Base-by-base conservation (phyloP, 306 rosid genomes). In the Begonia masoniana region DNA sequence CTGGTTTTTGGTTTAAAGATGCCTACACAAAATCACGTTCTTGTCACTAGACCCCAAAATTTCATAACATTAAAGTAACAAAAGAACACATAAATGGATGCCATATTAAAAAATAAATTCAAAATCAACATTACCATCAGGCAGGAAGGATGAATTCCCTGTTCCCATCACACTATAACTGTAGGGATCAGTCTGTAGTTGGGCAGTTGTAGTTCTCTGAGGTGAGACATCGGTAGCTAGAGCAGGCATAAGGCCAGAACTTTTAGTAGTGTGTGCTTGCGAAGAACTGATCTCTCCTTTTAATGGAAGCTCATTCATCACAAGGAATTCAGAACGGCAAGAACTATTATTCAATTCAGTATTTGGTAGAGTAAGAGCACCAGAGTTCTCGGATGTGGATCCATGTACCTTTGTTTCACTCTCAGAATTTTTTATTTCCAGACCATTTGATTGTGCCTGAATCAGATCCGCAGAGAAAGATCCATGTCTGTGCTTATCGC, bases 51-150 rank as follows among this genome's bases (percentile, higher is more conserved):
- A 43, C 57, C 47, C 39, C 57, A 67, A 23, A 24, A 54, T 47
- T 43, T 6, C 43, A 51, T 58, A 62, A 62, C 43, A 53, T 41
- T 50, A n/a, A 47, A 56, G 58, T 43, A 48, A 60, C 51, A 62
- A 41, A 52, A 31, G 2, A 52, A 24, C 36, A 6, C 8, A 19
- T n/a, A 60, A 23, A 62, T 63, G n/a, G n/a, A 43, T 43, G n/a
- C n/a, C 4, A 45, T 45, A 11, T n/a, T 45, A 8, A 45, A 45
- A 45, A 45, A 45, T 10, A 59, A 64, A 54, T 48, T 15, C n/a
- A 60, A 61, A 51, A 7, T 2, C n/a, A 67, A 52, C 9, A 54
- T 35, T 67, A 86, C 95, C 93, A 71, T 74, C 87, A 71, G 51
- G 67, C 7, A 65, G 66, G 55, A 72, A 52, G 12, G 66, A 64